Evolutionary conservation across 106 monocot species (phyloP).

Genomic region (Alisma plantagoaquatica): DNA sequence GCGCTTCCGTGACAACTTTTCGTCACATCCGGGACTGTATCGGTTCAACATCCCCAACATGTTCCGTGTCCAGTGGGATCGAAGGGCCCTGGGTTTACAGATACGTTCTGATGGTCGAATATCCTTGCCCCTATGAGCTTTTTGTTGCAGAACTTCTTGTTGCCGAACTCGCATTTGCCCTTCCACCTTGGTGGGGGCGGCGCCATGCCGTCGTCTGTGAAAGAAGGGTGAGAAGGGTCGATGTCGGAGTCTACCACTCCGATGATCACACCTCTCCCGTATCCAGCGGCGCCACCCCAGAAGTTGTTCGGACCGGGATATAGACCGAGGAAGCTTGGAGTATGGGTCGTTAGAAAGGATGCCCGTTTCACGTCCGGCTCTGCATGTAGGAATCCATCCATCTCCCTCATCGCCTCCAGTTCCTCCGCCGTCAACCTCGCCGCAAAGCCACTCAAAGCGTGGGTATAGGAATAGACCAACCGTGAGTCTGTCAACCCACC

Average conservation of each 20-base stretch:
- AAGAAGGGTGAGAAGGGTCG: slow-evolving; percentile 28
- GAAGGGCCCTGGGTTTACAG: background rate
- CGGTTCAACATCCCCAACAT: too few relatives aligned
- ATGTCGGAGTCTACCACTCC: slow-evolving; percentile 35
- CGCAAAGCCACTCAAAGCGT: background rate
- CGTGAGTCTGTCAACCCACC: slow-evolving; percentile 11
- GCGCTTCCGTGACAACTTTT: too few relatives aligned
- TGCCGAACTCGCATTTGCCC: background rate
- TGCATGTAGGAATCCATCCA: slow-evolving; percentile 25
- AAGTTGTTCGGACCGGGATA: background rate
- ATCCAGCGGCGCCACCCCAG: slow-evolving; percentile 8
- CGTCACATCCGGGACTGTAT: too few relatives aligned
- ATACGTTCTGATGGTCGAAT: background rate
- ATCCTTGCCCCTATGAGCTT: background rate
- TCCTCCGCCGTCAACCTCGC: slow-evolving; percentile 27
- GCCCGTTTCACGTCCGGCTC: background rate
- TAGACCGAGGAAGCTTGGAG: slow-evolving; percentile 27
- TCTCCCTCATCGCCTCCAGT: slow-evolving; percentile 7
- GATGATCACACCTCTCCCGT: slow-evolving; percentile 24
- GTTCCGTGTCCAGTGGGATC: background rate
- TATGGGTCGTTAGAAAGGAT: slow-evolving; percentile 28
- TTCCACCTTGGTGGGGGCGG: slow-evolving; percentile 33
- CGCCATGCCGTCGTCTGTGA: slow-evolving; percentile 17
- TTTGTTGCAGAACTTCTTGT: background rate
- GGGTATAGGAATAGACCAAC: slow-evolving; percentile 10